Conservation (phyloP, 1,284 basidiomycete genomes). For the Trametes pubescens region DNA sequence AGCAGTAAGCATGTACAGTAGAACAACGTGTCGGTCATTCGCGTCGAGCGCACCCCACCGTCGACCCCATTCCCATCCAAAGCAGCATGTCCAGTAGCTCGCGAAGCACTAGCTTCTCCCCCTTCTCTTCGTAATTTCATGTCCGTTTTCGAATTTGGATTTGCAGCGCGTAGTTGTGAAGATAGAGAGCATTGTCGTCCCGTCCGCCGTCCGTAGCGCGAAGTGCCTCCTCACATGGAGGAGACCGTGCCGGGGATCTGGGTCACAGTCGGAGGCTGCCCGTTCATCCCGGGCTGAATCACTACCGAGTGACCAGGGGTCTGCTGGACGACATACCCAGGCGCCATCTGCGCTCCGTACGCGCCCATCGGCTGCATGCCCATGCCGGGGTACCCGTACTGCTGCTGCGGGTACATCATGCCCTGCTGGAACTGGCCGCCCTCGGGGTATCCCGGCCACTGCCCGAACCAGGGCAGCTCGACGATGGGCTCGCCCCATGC, state of each 20-base stretch:
- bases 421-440: conserved; percentile 29
- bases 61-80: neutral
- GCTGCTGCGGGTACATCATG: conserved; percentile 30
- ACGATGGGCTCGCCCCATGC: conserved; percentile 60
- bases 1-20: conserved; percentile 11
- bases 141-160: neutral
- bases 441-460: conserved; percentile 53
- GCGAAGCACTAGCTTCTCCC: neutral
- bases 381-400: conserved; percentile 37
- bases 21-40: neutral
- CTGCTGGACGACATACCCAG: conserved; percentile 52
- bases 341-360: conserved; percentile 29
- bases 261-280: conserved; percentile 65
- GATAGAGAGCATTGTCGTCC: neutral
- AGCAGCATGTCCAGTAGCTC: neutral
- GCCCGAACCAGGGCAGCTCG: conserved; percentile 61
- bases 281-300: conserved; percentile 71
- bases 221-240: conserved; percentile 31
- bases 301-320: conserved; percentile 71
- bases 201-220: neutral
- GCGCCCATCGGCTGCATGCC: conserved; percentile 35
- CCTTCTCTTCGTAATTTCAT: conserved; percentile 3
- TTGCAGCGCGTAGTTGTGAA: neutral
- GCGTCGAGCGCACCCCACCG: neutral
- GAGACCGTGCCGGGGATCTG: conserved; percentile 60